Evolutionary conservation across 2,329 filamentous ascomycete species (phyloP), one percentile per base, ranked within the genome.

Genomic region (Xylariaceae sp.): DNA sequence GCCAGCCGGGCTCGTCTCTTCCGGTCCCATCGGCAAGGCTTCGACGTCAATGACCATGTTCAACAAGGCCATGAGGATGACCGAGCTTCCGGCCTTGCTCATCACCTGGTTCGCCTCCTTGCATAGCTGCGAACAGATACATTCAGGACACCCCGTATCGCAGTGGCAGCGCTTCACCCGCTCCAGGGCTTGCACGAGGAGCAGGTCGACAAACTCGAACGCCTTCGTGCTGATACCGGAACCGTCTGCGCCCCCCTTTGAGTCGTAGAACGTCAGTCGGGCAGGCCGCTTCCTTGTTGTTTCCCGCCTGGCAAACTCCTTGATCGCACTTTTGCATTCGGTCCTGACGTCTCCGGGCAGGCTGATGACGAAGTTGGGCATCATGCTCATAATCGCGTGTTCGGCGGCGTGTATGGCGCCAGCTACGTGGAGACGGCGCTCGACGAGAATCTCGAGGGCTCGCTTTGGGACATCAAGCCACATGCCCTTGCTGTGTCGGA

Each of bases 391-490:
- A 20, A 98, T 79, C 0, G 93, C 92, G 71, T 99, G 95, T 74
- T 98, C 92, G 2, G 95, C 93, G 0, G 93, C 93, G 70, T 98
- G 95, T 55, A 99, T 97, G 0, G 90, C 91, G 0, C 89, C 95
- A 0, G 91, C 93, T 9, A 93, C 82, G 70, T 97, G 91, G 29
- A 98, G 79, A 0, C 86, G 80, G 7, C 88, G 80, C 0, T 82
- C 82, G 41, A 87, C 82, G 1, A 99, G 81, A 42, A 97, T 92
- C 14, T 91, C 85, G 5, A 98, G 82, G 0, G 92, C 92, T 1
- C 73, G 73, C 59, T 87, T 87, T 0, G 95, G 93, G 2, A 99
- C 86, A 70, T 98, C 93, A 14, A 98, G 83, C 95, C 95, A 99
- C 86, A 97, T 90, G 40, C 93, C 95, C 71, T 95, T 96, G 66